Evolutionary conservation across 2,329 filamentous ascomycete species (phyloP), one percentile per base, ranked within the genome.

Genomic region (Alternaria brassicicola): DNA sequence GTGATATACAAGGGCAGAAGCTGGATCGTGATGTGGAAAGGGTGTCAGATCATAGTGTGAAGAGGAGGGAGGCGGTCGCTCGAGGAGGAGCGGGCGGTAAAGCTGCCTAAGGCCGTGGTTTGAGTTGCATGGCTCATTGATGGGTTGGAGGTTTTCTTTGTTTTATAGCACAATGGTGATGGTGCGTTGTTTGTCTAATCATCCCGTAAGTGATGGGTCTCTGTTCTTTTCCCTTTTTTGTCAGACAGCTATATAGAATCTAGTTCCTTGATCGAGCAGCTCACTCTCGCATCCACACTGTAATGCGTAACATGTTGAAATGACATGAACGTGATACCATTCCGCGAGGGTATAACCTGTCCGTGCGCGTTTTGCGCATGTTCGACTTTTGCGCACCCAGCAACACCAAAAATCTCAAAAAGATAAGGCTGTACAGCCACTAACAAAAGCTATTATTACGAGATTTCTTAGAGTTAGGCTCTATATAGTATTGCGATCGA

Each of bases 81-180:
- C 39, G 8, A 9, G 9, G n/a, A 13, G 4, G 17, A 17, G 21
- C 9, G 26, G 2, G 26, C n/a, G 26, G 42, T 30, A 45, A 30
- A 1, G 26, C 19, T 45, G 26, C 28, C 28, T n/a, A 46, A 3
- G 2, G 23, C 30, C 23, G n/a, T 4, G 28, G 15, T 21, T 15
- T 33, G 28, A 46, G 28, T 17, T n/a, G 10, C 13, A 4, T 5
- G 28, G 4, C 21, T 5, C 15, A 28, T 19, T 3, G 15, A 28
- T 33, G 5, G 2, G 0, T 3, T 6, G 10, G 13, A 19, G 17
- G 7, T 8, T 3, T 15, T 15, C 28, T 3, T 2, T n/a, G n/a
- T 0, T n/a, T 46, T 17, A 15, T n/a, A 15, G 17, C 13, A 47
- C 8, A 19, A 12, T 33, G 28, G 21, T 7, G 19, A 47, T 6